Conservation (phyloP, 352 stramenopile species). For the Globisporangium sylvaticum region DNA sequence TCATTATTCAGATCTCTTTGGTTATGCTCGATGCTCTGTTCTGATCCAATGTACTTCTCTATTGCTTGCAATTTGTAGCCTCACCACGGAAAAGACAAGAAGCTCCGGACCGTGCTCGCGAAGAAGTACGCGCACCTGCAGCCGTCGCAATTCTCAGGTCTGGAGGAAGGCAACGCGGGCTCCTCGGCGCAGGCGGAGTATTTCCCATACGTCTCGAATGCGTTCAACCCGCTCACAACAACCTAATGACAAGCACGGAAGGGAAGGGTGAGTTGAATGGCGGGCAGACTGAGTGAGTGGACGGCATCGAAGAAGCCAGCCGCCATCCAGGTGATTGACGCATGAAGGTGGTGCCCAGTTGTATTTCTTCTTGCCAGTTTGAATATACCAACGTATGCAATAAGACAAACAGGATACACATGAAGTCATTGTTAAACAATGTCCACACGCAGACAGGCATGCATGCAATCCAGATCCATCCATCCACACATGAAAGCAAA, state of each 20-base stretch:
- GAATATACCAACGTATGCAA: conserved; percentile 7
- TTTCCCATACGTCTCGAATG: conserved; percentile 80
- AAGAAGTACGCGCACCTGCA: conserved; percentile 88
- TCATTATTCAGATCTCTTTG: neutral
- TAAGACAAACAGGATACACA: neutral
- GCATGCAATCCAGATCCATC: neutral
- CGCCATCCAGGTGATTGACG: neutral
- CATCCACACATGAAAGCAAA: neutral
- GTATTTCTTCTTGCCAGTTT: neutral
- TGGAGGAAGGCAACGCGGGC: conserved; percentile 61
- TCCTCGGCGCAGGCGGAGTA: conserved; percentile 66
- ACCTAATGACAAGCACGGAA: neutral
- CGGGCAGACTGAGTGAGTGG: conserved; percentile 18
- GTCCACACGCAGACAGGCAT: neutral
- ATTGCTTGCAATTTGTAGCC: too few species aligned
- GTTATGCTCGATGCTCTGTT: too few species aligned
- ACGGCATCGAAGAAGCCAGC: neutral
- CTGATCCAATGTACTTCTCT: too few species aligned
- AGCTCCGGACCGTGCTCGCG: conserved; percentile 62
- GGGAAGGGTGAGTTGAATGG: neutral
- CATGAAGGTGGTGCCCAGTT: neutral
- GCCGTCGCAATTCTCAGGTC: conserved; percentile 73
- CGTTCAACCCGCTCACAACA: conserved; percentile 60
- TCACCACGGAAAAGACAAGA: conserved; percentile 81
- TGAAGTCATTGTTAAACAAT: neutral